phyloP scores from a whole-genome alignment of 768 basidiomycete genomes.

The Suillus variegatus region DNA sequence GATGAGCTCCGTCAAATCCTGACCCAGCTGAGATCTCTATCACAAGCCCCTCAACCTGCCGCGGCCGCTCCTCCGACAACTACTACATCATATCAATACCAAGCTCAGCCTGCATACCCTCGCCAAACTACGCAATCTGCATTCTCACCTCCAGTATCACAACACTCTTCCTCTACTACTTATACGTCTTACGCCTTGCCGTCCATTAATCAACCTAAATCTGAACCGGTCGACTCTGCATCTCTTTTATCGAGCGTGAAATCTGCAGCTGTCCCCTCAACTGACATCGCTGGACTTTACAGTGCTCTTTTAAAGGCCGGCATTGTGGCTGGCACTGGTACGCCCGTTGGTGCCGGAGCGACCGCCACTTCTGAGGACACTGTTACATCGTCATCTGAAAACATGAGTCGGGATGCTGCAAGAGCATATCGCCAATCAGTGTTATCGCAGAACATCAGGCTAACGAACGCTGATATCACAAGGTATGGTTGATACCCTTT shows the following conservation, averaged over 20 bases:
- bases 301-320: slow-evolving; percentile 80
- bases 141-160: slow-evolving; percentile 31
- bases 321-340: slow-evolving; percentile 58
- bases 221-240: slow-evolving; percentile 32
- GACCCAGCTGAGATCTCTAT: slow-evolving; percentile 63
- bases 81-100: slow-evolving; percentile 28
- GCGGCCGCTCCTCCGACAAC: slow-evolving; percentile 27
- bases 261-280: slow-evolving; percentile 24
- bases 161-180: slow-evolving; percentile 32
- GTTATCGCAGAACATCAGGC: slow-evolving; percentile 57
- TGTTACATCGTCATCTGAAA: slow-evolving; percentile 34
- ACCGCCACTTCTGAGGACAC: slow-evolving; percentile 31
- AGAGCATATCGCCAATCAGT: slow-evolving; percentile 63
- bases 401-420: slow-evolving; percentile 45
- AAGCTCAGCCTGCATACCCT: slow-evolving; percentile 32
- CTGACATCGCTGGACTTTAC: slow-evolving; percentile 58
- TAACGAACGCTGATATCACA: slow-evolving; percentile 69
- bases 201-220: slow-evolving; percentile 24
- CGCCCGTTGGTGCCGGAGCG: slow-evolving; percentile 51
- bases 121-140: slow-evolving; percentile 18
- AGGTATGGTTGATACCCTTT: slow-evolving; percentile 47
- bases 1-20: slow-evolving; percentile 79
- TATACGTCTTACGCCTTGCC: slow-evolving; percentile 23
- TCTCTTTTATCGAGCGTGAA: slow-evolving; percentile 29
- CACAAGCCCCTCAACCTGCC: slow-evolving; percentile 45